These are phyloP conservation scores for Gnetum montanum DNA, from an alignment of 75 land plant genomes.

Conservation along the genomic window DNA sequence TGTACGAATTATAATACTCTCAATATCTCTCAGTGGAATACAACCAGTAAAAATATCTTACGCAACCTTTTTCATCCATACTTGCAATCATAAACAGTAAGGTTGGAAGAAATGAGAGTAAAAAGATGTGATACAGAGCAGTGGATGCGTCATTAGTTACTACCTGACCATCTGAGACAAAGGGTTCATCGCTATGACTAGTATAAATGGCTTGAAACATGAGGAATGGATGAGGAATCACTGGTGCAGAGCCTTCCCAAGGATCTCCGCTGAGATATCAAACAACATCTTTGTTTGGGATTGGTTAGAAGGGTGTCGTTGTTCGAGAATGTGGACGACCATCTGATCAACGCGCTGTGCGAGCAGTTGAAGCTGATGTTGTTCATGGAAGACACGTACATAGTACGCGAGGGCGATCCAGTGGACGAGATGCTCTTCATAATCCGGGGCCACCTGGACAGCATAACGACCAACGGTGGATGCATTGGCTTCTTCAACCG, in stretches of 20 bases:
- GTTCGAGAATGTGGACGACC: conserved; percentile 78
- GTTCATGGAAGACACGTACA: conserved; percentile 49
- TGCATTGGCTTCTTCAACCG: conserved; percentile 70
- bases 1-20: too few species aligned
- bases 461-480: conserved; percentile 90
- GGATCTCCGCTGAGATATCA: conserved; percentile 64
- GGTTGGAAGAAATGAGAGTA: conserved; percentile 70
- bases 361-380: conserved; percentile 69
- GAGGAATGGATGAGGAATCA: conserved; percentile 65
- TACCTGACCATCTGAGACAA: conserved; percentile 41
- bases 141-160: conserved; percentile 66
- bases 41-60: too few species aligned
- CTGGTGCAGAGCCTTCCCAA: conserved; percentile 40
- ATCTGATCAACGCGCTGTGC: conserved; percentile 78
- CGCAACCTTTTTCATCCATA: too few species aligned
- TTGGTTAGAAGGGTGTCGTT: conserved; percentile 70
- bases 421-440: conserved; percentile 89
- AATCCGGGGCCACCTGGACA: conserved; percentile 74
- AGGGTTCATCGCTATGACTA: conserved; percentile 58
- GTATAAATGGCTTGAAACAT: conserved; percentile 62
- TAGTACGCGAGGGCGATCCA: conserved; percentile 78
- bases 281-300: conserved; percentile 54
- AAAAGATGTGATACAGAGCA: conserved; percentile 59
- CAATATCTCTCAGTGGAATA: too few species aligned
- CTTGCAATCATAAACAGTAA: conserved; percentile 47